Percentiles rank a stretch among this genome's conserved stretches.
Evolutionary conservation across 1,284 basidiomycete genomes (phyloP).

Genomic region (Pseudozyma sp.): DNA sequence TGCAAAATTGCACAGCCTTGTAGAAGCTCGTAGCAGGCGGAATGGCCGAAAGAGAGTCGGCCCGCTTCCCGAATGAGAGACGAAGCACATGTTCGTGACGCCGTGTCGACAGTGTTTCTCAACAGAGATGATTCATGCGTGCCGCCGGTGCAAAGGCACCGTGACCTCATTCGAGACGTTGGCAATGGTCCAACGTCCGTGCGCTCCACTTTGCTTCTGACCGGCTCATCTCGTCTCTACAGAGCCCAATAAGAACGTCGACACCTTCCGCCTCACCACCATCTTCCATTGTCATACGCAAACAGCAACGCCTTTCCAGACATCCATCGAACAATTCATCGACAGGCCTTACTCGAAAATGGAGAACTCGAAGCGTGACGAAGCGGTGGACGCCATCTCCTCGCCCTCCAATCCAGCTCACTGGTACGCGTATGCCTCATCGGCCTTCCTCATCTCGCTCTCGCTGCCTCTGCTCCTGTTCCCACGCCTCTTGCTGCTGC

Average conservation of each 20-base stretch:
- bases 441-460: slow-evolving; percentile 39
- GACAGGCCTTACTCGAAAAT: slow-evolving; percentile 9
- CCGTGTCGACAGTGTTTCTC: background rate
- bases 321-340: background rate
- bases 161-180: slow-evolving; percentile 19
- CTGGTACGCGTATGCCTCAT: slow-evolving; percentile 48
- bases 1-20: no score
- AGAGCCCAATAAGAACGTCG: no score
- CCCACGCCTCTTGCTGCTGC: slow-evolving; percentile 41
- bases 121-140: slow-evolving; percentile 17
- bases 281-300: no score
- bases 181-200: slow-evolving; percentile 15
- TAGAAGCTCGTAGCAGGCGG: no score
- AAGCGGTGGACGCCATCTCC: slow-evolving; percentile 28
- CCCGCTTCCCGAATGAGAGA: no score
- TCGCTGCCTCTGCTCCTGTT: slow-evolving; percentile 45
- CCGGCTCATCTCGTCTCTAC: no score
- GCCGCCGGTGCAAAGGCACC: slow-evolving; percentile 3
- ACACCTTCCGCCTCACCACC: no score
- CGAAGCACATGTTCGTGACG: background rate
- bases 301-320: background rate
- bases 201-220: background rate
- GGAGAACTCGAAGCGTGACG: slow-evolving; percentile 29
- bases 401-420: slow-evolving; percentile 50
- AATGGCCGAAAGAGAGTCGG: no score